Base-by-base conservation (phyloP, 768 basidiomycete species). In the Psilocybe tampanensis region DNA sequence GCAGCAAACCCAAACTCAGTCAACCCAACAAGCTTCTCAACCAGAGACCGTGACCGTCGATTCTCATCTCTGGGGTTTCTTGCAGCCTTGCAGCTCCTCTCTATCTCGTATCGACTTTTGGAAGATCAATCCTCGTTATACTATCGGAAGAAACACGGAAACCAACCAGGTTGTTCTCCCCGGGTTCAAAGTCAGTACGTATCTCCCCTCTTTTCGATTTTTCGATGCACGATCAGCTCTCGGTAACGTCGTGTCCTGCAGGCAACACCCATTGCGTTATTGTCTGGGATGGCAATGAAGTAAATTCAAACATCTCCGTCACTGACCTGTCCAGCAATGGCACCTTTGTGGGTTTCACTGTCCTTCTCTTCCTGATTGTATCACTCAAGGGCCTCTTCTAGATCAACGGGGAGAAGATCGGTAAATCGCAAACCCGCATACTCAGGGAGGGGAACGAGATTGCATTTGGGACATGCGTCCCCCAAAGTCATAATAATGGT, bases 391-490 rank as follows among this genome's bases (percentile, higher is more conserved):
- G 26, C 36, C n/a, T 39, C 18, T 47, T 54, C 52, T 61, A 92
- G 90, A 84, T 92, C 64, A 91, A 90, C 63, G 83, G 84, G 26
- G 70, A 70, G 39, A 84, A 83, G 69, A 79, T 95, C 53, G 86
- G 83, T 34, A 85, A 80, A 63, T 77, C 76, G 39, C 71, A 76
- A 9, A 76, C 79, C 52, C 74, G 80, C 34, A 74, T 91, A 43
- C 73, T 95, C 47, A 80, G 78, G 12, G 86, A 92, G 58, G 94
- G 95, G 7, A 91, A 92, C 67, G 93, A 95, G 71, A 82, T 98
- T 63, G 87, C 90, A 8, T 90, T 98, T 62, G 95, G 95, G 8
- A 83, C 83, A 12, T 74, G 70, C 12, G 64, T 68, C 17, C 77
- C 78, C 22, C 84, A 81, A 64, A 70, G 67, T 45, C 73, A 74